Conservation (phyloP, 805 yeast genomes). For the Saturnispora hagleri region DNA sequence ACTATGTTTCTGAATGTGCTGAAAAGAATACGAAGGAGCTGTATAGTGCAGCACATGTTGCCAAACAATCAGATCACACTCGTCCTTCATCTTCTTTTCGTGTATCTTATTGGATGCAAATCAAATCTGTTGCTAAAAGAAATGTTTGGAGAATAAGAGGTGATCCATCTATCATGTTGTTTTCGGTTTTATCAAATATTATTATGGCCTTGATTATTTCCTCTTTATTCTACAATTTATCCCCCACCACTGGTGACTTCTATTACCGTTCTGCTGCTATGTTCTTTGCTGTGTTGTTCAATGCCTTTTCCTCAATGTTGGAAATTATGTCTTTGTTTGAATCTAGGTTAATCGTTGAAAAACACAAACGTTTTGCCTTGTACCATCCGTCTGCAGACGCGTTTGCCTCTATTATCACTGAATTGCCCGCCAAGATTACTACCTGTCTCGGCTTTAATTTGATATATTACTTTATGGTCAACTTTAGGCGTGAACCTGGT, state of each 20-base stretch:
- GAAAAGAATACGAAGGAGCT: constrained; percentile 7
- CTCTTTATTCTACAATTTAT: constrained; percentile 48
- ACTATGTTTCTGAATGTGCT: constrained; percentile 9
- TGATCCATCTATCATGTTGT: constrained; percentile 39
- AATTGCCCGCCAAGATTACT: constrained; percentile 41
- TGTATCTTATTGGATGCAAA: constrained; percentile 44
- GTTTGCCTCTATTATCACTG: constrained; percentile 50
- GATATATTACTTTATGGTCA: constrained; percentile 43
- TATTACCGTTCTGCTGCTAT: constrained; percentile 53
- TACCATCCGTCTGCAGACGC: constrained; percentile 57
- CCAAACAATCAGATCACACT: constrained; percentile 42
- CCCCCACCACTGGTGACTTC: constrained; percentile 35
- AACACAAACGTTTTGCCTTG: constrained; percentile 46
- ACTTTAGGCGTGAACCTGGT: constrained; percentile 44
- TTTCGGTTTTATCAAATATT: constrained; percentile 35
- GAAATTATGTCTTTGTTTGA: constrained; percentile 49
- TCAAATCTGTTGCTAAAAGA: constrained; percentile 36
- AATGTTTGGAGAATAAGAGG: constrained; percentile 41
- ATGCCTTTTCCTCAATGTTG: constrained; percentile 50
- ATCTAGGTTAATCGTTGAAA: constrained; percentile 48
- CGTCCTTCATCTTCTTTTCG: constrained; percentile 44
- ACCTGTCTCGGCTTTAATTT: constrained; percentile 40
- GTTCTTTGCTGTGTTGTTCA: constrained; percentile 58
- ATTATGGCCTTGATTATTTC: constrained; percentile 47
- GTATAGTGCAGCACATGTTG: constrained; percentile 20